Evolutionary conservation across 352 stramenopile species (phyloP).

Genomic region (Lagenidium giganteum): DNA sequence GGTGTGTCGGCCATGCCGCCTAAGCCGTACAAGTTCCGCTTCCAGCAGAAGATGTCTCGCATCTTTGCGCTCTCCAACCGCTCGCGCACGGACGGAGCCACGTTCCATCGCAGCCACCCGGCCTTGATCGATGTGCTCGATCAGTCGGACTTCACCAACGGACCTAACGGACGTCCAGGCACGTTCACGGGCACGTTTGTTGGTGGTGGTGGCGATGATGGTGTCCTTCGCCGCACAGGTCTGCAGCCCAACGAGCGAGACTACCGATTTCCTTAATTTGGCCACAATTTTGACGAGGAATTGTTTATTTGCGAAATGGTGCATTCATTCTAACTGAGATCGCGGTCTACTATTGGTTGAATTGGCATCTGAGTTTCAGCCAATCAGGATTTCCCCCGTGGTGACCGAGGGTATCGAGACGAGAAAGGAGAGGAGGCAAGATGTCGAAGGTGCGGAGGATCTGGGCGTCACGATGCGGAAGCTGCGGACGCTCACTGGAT

Average conservation of each 20-base stretch:
- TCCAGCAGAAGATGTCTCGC: conserved; percentile 88
- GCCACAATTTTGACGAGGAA: too few relatives aligned
- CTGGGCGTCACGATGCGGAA: conserved; percentile 1
- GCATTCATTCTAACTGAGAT: too few relatives aligned
- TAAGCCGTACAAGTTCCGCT: conserved; percentile 89
- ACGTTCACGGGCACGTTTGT: conserved; percentile 42
- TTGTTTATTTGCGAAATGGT: too few relatives aligned
- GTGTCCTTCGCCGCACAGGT: too few relatives aligned
- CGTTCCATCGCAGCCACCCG: conserved; percentile 71
- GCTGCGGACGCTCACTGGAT: too few relatives aligned
- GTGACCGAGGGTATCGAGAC: conserved; percentile 8
- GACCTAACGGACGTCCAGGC: conserved; percentile 40
- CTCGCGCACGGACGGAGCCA: conserved; percentile 51
- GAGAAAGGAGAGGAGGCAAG: conserved; percentile 8
- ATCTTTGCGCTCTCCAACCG: conserved; percentile 79
- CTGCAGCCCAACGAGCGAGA: too few relatives aligned
- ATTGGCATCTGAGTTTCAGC: conserved; percentile 23
- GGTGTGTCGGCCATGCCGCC: conserved; percentile 84
- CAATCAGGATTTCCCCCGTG: conserved; percentile 59
- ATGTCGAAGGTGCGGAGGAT: conserved; percentile 59
- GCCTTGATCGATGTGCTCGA: conserved; percentile 79
- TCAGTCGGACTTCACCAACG: conserved; percentile 64
- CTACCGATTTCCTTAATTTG: too few relatives aligned
- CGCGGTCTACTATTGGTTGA: too few relatives aligned
- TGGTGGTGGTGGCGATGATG: too few relatives aligned